These are phyloP conservation scores for Pholiota microspora DNA, from an alignment of 768 basidiomycete species.

Conservation along the genomic window DNA sequence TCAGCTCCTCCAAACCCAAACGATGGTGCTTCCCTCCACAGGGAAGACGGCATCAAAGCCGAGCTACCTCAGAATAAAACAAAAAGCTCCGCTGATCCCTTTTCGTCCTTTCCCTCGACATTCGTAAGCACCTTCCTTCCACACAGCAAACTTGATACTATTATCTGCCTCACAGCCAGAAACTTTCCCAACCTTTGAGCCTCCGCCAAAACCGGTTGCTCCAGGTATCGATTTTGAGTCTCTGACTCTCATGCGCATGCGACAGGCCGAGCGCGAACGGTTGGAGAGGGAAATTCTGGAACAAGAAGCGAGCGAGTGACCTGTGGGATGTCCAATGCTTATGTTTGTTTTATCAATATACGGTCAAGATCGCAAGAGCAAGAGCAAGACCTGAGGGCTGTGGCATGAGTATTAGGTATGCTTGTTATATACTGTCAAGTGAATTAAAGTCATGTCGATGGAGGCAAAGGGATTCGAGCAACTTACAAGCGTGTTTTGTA, in stretches of 20 bases:
- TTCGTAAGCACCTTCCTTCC: slow-evolving; percentile 20
- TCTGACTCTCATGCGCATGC: slow-evolving; percentile 73
- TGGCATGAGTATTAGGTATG: no score
- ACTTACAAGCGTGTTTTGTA: no score
- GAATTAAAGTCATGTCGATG: no score
- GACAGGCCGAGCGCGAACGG: slow-evolving; percentile 77
- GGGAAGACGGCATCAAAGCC: slow-evolving; percentile 17
- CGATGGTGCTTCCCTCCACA: slow-evolving; percentile 1
- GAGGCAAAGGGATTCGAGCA: no score
- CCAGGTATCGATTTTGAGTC: slow-evolving; percentile 73
- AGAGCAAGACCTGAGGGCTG: no score
- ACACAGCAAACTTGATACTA: no score
- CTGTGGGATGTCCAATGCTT: no score
- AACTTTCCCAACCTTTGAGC: slow-evolving; percentile 20
- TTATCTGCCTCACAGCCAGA: slow-evolving; percentile 29
- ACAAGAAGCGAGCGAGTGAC: slow-evolving; percentile 45
- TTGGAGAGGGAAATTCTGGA: slow-evolving; percentile 77
- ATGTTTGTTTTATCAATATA: no score
- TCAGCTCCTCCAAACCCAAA: slow-evolving; percentile 3
- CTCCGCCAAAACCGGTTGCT: slow-evolving; percentile 18
- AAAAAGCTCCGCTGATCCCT: slow-evolving; percentile 14
- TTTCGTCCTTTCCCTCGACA: neutral
- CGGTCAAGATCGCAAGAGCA: no score
- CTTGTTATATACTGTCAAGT: no score
- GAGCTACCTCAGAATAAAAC: slow-evolving; percentile 30